phyloP scores from a whole-genome alignment of 164 flowering plant species.

The Amborella trichopoda region DNA sequence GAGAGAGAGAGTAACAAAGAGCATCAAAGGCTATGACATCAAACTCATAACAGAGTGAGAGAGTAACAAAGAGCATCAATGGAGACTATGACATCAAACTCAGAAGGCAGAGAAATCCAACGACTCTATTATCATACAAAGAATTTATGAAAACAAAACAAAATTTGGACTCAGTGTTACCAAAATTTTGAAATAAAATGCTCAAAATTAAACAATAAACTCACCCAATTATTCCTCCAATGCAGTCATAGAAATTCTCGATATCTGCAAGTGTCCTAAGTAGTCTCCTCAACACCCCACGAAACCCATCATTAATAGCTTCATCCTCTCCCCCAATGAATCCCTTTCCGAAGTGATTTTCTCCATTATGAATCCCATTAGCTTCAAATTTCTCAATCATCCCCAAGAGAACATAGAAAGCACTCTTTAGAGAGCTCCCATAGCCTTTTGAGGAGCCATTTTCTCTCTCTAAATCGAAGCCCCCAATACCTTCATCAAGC shows the following conservation, averaged over 20 bases:
- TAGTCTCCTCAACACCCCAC: conserved; percentile 34
- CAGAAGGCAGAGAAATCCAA: neutral
- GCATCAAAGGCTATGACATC: too few relatives aligned
- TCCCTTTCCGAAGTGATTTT: neutral
- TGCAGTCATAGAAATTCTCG: conserved; percentile 77
- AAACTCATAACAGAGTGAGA: neutral
- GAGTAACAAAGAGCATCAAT: neutral
- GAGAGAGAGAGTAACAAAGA: too few relatives aligned
- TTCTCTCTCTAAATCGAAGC: conserved; percentile 9
- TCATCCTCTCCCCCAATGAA: conserved; percentile 6
- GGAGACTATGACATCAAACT: neutral
- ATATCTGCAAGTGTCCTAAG: conserved; percentile 43
- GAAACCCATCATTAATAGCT: conserved; percentile 17
- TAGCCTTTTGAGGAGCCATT: conserved; percentile 2
- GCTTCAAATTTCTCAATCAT: conserved; percentile 62
- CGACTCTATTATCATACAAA: neutral
- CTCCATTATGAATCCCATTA: conserved; percentile 4
- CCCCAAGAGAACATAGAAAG: conserved; percentile 46
- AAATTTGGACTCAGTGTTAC: too few relatives aligned
- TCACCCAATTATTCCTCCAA: conserved; percentile 94
- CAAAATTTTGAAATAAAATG: neutral
- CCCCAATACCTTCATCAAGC: conserved; percentile 8
- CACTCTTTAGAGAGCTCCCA: conserved; percentile 40
- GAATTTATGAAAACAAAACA: neutral
- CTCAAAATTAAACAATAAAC: conserved; percentile 6